These are phyloP conservation scores for Yarrowia sp. DNA, from an alignment of 805 yeast species.

Conservation along the genomic window DNA sequence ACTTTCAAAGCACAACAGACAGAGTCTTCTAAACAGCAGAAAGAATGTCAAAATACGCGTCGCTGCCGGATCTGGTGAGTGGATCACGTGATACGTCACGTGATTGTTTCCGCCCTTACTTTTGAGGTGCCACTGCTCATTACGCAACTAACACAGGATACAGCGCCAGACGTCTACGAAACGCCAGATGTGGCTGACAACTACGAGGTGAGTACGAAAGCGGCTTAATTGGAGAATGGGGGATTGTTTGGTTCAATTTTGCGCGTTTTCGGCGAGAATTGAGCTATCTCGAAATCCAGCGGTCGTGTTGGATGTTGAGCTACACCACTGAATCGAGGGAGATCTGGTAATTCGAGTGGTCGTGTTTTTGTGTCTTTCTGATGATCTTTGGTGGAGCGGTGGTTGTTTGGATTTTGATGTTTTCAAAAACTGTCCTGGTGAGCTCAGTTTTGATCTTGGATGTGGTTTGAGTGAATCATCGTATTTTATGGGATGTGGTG, in stretches of 20 bases:
- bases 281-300: not conserved
- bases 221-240: not conserved
- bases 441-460: no score
- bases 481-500: no score
- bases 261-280: not conserved
- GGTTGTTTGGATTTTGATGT: not conserved
- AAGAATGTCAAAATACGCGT: constrained; percentile 20
- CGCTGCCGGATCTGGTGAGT: constrained; percentile 18
- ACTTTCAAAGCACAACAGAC: no score
- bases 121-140: no score
- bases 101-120: no score
- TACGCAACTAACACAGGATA: not conserved
- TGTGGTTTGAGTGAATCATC: no score
- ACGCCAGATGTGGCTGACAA: constrained; percentile 14
- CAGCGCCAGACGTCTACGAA: constrained; percentile 23
- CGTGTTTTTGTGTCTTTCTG: not conserved
- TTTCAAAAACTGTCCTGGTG: no score
- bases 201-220: constrained; percentile 3
- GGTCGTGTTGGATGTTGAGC: not conserved
- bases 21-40: not conserved
- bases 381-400: not conserved
- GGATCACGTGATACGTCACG: constrained; percentile 4
- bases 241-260: not conserved
- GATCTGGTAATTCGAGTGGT: not conserved
- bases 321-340: not conserved